Conservation (phyloP, 2,329 filamentous ascomycete genomes). For the Exophiala lecanii-corni region DNA sequence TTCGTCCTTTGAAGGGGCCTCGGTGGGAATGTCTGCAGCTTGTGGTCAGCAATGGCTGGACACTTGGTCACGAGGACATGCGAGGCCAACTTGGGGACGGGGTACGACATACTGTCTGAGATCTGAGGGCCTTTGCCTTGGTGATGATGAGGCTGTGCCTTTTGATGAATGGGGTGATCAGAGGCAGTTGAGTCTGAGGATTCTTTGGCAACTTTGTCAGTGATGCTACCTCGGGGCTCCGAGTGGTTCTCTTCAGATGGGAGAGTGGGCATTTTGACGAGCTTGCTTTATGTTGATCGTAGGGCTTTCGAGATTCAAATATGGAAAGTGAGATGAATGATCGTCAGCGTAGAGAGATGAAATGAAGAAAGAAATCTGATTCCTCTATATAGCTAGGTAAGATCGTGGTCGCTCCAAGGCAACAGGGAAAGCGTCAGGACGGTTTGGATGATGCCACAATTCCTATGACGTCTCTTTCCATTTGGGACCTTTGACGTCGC, state of each 20-base stretch:
- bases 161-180: slow-evolving; percentile 34
- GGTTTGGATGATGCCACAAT: not conserved
- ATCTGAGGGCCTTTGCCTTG: slow-evolving; percentile 45
- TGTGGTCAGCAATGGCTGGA: slow-evolving; percentile 1
- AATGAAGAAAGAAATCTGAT: no score
- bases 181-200: slow-evolving; percentile 35
- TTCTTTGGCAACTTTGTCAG: slow-evolving; percentile 36
- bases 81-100: no score
- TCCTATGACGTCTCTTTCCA: no score
- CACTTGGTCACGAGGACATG: not conserved
- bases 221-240: slow-evolving; percentile 23
- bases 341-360: no score
- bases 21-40: slow-evolving; percentile 35
- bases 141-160: slow-evolving; percentile 33
- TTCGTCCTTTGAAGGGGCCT: slow-evolving; percentile 58
- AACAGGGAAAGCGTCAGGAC: not conserved
- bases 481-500: no score
- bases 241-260: slow-evolving; percentile 34
- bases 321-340: no score
- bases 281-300: not conserved
- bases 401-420: not conserved
- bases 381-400: no score
- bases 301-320: no score
- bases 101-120: slow-evolving; percentile 31
- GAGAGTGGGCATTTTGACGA: slow-evolving; percentile 36